phyloP scores from a whole-genome alignment of 164 flowering plant genomes.

The Vitis labrusca region DNA sequence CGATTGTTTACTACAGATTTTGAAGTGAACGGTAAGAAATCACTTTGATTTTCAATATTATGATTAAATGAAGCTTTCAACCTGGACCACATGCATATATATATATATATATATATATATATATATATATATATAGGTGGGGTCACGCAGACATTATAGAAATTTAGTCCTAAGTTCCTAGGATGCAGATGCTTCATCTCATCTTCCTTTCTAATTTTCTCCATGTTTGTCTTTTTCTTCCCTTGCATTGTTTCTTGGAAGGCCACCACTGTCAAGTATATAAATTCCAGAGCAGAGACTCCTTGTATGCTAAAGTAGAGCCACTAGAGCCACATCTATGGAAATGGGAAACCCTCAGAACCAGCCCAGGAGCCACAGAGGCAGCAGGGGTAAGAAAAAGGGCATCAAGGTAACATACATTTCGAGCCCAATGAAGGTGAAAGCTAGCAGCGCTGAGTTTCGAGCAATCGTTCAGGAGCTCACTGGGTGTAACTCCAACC shows the following conservation, averaged over 20 bases:
- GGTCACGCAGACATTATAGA: slow-evolving; percentile 6
- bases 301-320: background rate
- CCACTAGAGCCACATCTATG: background rate
- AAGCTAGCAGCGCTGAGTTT: slow-evolving; percentile 37
- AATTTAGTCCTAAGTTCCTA: background rate
- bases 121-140: too few species aligned
- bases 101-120: too few species aligned
- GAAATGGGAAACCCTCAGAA: slow-evolving; percentile 9
- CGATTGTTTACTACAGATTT: too few species aligned
- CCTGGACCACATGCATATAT: too few species aligned
- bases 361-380: slow-evolving; percentile 5
- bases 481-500: slow-evolving; percentile 31
- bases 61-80: too few species aligned
- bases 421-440: slow-evolving; percentile 34
- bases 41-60: too few species aligned
- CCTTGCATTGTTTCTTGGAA: background rate
- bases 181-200: too few species aligned
- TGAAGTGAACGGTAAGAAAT: too few species aligned
- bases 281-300: background rate
- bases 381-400: slow-evolving; percentile 19
- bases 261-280: background rate
- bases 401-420: slow-evolving; percentile 40
- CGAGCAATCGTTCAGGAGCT: slow-evolving; percentile 43
- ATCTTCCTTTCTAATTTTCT: background rate
- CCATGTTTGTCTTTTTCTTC: slow-evolving; percentile 3